phyloP scores from a whole-genome alignment of 768 basidiomycete species.

The Lactifluus pinguis region DNA sequence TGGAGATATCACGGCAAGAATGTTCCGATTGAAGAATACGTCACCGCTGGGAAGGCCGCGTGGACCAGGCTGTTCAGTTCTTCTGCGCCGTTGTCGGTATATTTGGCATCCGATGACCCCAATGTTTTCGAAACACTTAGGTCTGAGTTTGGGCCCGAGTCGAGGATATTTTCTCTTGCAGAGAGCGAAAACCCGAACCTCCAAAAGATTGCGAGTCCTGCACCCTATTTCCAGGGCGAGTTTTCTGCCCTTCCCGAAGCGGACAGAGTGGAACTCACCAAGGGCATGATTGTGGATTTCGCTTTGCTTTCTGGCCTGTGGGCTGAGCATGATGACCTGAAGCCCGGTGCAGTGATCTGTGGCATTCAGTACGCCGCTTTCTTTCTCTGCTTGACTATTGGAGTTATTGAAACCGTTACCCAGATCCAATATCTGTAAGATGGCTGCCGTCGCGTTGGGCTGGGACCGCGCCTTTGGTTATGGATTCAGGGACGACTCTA shows the following conservation, averaged over 20 bases:
- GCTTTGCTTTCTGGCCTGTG: constrained; percentile 58
- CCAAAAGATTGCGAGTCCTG: constrained; percentile 39
- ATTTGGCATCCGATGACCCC: constrained; percentile 55
- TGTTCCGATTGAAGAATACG: constrained; percentile 44
- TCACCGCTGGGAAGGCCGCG: constrained; percentile 33
- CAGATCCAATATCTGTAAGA: constrained; percentile 53
- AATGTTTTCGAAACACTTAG: constrained; percentile 35
- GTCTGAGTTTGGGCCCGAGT: constrained; percentile 29
- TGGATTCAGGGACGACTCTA: constrained; percentile 27
- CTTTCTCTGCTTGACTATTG: background rate
- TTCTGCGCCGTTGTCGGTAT: constrained; percentile 33
- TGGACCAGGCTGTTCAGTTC: constrained; percentile 32
- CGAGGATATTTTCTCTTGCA: constrained; percentile 38
- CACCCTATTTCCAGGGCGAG: constrained; percentile 45
- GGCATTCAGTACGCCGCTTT: constrained; percentile 39
- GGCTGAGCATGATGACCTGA: constrained; percentile 35
- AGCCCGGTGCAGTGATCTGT: constrained; percentile 48
- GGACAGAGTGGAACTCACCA: constrained; percentile 42
- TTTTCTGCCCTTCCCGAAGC: constrained; percentile 36
- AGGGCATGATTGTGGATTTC: constrained; percentile 60
- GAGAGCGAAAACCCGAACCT: constrained; percentile 35
- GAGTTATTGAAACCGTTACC: background rate
- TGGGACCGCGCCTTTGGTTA: constrained; percentile 57
- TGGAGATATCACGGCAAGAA: constrained; percentile 35
- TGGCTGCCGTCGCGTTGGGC: constrained; percentile 52